Conservation (phyloP, 345 rosid species). For the Punica granatum region DNA sequence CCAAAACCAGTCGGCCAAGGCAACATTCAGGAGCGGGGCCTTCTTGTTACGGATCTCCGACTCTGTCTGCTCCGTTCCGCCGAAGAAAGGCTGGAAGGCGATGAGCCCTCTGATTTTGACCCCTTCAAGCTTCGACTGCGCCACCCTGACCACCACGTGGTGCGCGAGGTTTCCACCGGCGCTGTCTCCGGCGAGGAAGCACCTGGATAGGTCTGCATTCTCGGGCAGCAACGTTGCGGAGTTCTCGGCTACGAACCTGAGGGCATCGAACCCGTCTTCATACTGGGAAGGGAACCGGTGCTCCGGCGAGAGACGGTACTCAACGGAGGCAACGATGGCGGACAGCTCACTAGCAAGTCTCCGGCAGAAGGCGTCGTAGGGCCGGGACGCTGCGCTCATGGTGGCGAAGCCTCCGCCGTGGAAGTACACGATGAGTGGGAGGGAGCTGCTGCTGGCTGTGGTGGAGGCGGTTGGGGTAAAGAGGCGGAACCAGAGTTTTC, state of each 20-base stretch:
- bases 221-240: conserved; percentile 10
- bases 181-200: conserved; percentile 13
- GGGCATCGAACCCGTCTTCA: conserved; percentile 19
- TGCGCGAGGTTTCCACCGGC: conserved; percentile 17
- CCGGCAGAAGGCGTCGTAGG: conserved; percentile 59
- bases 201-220: conserved; percentile 9
- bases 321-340: conserved; percentile 54
- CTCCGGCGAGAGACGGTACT: conserved; percentile 50
- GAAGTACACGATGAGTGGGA: conserved; percentile 67
- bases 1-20: conserved; percentile 50
- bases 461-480: conserved; percentile 15
- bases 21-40: not conserved
- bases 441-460: conserved; percentile 10
- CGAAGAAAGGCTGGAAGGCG: conserved; percentile 71
- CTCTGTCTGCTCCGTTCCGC: conserved; percentile 71
- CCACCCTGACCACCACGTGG: conserved; percentile 7
- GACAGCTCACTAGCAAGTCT: conserved; percentile 42
- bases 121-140: conserved; percentile 10
- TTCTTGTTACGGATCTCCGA: conserved; percentile 31
- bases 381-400: conserved; percentile 37
- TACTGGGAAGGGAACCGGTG: conserved; percentile 24
- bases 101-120: conserved; percentile 40
- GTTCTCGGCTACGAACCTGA: conserved; percentile 13
- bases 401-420: conserved; percentile 82
- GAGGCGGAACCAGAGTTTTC: conserved; percentile 72